Percentiles rank a stretch among this genome's conserved stretches.
phyloP scores from a whole-genome alignment of 2,329 filamentous ascomycete species.

The Dichotomopilus funicola region DNA sequence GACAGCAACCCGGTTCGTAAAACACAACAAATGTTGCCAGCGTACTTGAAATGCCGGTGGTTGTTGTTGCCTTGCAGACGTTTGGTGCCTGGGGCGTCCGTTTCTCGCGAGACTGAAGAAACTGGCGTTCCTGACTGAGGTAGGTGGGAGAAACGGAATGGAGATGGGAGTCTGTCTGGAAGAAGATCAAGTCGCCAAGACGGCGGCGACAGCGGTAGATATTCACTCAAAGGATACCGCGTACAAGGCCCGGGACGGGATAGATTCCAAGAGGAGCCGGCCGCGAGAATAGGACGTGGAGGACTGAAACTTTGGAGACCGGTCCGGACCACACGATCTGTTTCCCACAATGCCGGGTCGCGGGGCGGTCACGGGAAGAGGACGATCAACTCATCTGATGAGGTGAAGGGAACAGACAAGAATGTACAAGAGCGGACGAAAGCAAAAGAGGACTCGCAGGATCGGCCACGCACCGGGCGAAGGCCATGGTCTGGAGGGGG shows the following conservation, averaged over 20 bases:
- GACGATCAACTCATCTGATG: background rate
- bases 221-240: background rate
- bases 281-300: background rate
- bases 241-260: background rate
- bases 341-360: background rate
- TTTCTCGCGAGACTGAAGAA: too few species aligned
- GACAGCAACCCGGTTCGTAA: background rate
- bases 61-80: too few species aligned
- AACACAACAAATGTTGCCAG: background rate
- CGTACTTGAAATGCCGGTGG: background rate
- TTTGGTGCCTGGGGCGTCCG: too few species aligned
- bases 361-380: background rate
- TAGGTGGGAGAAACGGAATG: too few species aligned
- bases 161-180: background rate
- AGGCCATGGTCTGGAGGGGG: conserved; percentile 1
- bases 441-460: background rate
- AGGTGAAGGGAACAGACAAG: background rate
- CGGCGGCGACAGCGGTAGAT: conserved; percentile 1
- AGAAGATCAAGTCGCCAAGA: background rate
- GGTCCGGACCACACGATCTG: background rate
- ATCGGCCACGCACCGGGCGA: background rate
- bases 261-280: background rate
- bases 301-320: conserved; percentile 4
- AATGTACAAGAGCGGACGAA: background rate
- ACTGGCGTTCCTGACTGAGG: too few species aligned